Evolutionary conservation across 805 yeast species (phyloP).

Genomic region (Candida boidinii): DNA sequence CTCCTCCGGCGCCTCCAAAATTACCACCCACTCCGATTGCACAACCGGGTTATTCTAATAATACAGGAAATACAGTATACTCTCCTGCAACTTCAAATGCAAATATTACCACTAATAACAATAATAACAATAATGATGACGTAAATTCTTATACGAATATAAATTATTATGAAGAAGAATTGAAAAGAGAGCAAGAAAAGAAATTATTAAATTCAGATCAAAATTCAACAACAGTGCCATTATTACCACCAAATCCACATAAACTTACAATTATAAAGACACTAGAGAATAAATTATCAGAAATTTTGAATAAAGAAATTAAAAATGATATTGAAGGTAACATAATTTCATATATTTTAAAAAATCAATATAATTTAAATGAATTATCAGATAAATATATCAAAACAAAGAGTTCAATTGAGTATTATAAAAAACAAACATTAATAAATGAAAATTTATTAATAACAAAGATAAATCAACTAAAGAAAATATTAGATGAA

Average conservation of each 20-base stretch:
- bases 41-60: neutral
- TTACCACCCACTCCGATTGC: constrained; percentile 6
- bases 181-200: too few relatives aligned
- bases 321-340: constrained; percentile 5
- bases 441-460: constrained; percentile 18
- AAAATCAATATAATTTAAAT: constrained; percentile 11
- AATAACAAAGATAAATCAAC: constrained; percentile 5
- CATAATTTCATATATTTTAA: constrained; percentile 2
- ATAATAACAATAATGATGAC: too few relatives aligned
- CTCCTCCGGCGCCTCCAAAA: constrained; percentile 3
- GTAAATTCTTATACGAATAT: too few relatives aligned
- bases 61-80: neutral
- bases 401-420: constrained; percentile 10
- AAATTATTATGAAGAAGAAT: too few relatives aligned
- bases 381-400: constrained; percentile 11
- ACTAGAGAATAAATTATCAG: neutral
- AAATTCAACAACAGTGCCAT: constrained; percentile 11
- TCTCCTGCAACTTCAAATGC: constrained; percentile 6
- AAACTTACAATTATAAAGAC: constrained; percentile 5
- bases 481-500: constrained; percentile 8
- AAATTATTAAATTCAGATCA: too few relatives aligned
- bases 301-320: constrained; percentile 2
- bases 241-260: constrained; percentile 22
- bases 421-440: constrained; percentile 8
- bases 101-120: constrained; percentile 2